Base-by-base conservation (phyloP, 2,329 filamentous ascomycete genomes). In the Aureobasidium sp. region DNA sequence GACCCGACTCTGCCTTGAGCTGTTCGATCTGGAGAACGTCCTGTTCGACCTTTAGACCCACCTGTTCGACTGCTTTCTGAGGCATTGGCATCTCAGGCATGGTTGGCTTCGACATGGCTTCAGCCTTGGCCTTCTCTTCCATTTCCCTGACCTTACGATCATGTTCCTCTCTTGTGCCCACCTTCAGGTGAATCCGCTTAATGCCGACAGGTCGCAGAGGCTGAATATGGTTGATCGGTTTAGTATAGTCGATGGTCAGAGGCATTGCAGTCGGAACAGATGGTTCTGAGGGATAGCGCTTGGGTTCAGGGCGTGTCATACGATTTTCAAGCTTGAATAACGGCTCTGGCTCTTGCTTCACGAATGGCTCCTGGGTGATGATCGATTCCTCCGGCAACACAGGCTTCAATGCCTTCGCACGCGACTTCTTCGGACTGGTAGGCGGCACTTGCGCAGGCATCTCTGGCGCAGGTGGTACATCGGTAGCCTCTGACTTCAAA, bases 181-280 rank as follows among this genome's bases (percentile, higher is more conserved):
- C 75, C 65, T 84, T 85, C 52, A 87, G 69, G 26, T 83, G 85
- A 61, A 87, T 81, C 32, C 80, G 81, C 68, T 82, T 82, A n/a
- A 59, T 48, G 3, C 53, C 48, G 10, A 32, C 53, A 10, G 59
- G 39, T 27, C 53, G 37, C 4, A 63, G 39, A 7, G 62, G 61
- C 32, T 63, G 62, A 3, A 63, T 65, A 17, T 55, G 56, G 20
- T 61, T 62, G 52, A 60, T 59, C 0, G 62, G 57, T 29, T 43
- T 51, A 17, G 50, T 63, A 29, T 36, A 59, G 36, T 65, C 62
- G 3, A 60, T 55, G 13, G 61, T 62, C 12, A 57, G 53, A 29
- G 64, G 51, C n/a, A 63, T 46, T 3, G 61, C 41, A 17, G 26
- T 44, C 9, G 57, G 57, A 20, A 51, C 27, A 27, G 36, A 51